Evolutionary conservation across 2,329 filamentous ascomycete genomes (phyloP), one percentile per base, ranked within the genome.

Genomic region (Neopestalotiopsis sp.): DNA sequence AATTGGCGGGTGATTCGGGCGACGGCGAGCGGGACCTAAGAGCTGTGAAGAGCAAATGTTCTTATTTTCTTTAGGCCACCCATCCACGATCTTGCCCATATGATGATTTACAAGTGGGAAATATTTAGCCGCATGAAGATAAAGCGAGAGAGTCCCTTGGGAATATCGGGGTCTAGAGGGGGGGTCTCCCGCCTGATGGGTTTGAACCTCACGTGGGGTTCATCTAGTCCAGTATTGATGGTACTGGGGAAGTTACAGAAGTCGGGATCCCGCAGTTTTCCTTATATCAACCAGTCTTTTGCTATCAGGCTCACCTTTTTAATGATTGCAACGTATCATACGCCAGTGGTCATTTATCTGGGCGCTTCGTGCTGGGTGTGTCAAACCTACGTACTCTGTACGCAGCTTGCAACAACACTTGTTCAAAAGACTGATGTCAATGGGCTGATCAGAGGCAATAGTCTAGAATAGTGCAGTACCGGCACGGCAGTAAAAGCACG

Each of bases 41-140:
- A 28, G 5, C 34, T 10, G 10, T 38, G 34, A 52, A 52, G 24
- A 28, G 45, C 45, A 52, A 9, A 20, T 52, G 9, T 52, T 38
- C 34, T 38, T 38, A 7, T 38, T 38, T 24, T 17, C 45, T 52
- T 52, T 52, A 9, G 14, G 45, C 17, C n/a, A 49, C 24, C 42
- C n/a, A n/a, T 14, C 42, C 14, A 49, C 42, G 42, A n/a, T 52
- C 45, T 20, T n/a, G 17, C 45, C 20, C 20, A 52, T 24, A 17
- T n/a, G 45, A n/a, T n/a, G 42, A n/a, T n/a, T n/a, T 45, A 45
- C 42, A 4, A 52, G 17, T 52, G 45, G 45, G 45, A 52, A 52
- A 52, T 52, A 52, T 52, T 52, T 52, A 52, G 45, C 45, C 45
- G 45, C 45, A 52, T 52, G n/a, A 52, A 52, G 45, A 20, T 49